Conservation (phyloP, 1,284 basidiomycete species). For the Vanrija pseudolonga region DNA sequence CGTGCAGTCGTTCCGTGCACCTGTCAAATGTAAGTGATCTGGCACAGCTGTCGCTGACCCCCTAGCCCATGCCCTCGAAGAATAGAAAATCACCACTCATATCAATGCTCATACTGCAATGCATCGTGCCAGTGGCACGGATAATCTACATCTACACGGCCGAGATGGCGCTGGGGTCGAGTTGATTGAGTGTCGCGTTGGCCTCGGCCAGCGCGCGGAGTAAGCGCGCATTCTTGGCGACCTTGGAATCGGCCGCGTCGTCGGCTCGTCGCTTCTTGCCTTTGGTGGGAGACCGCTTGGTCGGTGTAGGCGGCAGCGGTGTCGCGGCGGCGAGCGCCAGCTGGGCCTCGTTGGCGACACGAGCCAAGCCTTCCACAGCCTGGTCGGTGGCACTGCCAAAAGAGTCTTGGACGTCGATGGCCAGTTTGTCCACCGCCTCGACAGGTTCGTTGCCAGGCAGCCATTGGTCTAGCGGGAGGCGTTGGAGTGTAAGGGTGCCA, state of each 20-base stretch:
- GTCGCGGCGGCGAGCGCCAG: neutral
- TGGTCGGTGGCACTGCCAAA: neutral
- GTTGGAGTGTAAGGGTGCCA: slow-evolving; percentile 1
- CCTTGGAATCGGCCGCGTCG: slow-evolving; percentile 22
- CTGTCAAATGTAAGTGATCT: slow-evolving; percentile 58
- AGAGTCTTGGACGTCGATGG: neutral
- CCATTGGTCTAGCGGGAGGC: slow-evolving; percentile 14
- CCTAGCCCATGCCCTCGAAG: slow-evolving; percentile 11
- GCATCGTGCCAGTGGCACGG: neutral
- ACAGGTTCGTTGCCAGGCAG: neutral
- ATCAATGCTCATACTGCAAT: neutral
- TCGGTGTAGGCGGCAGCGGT: neutral
- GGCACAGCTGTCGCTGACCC: neutral
- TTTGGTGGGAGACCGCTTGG: neutral
- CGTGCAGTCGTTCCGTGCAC: slow-evolving; percentile 64
- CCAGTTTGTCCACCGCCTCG: neutral
- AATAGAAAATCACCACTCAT: neutral
- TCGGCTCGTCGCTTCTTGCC: slow-evolving; percentile 9
- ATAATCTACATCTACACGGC: neutral
- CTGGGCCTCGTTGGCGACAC: neutral
- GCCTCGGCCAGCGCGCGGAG: slow-evolving; percentile 24
- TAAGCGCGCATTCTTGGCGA: slow-evolving; percentile 28
- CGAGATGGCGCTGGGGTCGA: neutral
- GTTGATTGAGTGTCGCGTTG: slow-evolving; percentile 18
- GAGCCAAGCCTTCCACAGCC: neutral